Percentiles rank a stretch among this genome's conserved stretches.
Conservation (phyloP, 83 land plant genomes). For the Picea engelmannii region DNA sequence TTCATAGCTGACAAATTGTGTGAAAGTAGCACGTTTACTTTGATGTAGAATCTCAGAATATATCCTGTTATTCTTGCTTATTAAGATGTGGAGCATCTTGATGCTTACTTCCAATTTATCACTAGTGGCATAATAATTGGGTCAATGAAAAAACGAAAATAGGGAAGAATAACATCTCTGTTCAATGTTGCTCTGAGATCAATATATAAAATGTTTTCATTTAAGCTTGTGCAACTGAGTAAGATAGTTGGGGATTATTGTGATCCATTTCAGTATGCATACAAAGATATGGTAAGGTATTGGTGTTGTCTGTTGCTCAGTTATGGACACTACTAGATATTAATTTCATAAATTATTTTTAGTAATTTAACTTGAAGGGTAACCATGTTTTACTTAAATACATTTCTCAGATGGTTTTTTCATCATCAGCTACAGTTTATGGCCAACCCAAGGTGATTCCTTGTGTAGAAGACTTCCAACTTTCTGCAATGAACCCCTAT, state of each 20-base stretch:
- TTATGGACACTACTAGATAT: slow-evolving; percentile 5
- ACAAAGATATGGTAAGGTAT: not conserved
- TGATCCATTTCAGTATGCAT: not conserved
- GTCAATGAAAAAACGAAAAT: not conserved
- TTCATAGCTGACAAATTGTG: not conserved
- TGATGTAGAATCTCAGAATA: not conserved
- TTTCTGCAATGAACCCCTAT: slow-evolving; percentile 85
- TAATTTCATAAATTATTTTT: not conserved
- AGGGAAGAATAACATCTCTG: not conserved
- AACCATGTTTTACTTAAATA: not conserved
- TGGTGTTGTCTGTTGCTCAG: not conserved
- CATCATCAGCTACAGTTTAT: slow-evolving; percentile 95
- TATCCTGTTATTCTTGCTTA: not conserved
- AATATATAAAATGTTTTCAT: not conserved
- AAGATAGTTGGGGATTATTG: not conserved
- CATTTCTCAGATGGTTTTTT: slow-evolving; percentile 75
- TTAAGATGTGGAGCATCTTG: not conserved
- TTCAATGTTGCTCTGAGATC: not conserved
- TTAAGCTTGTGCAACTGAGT: not conserved
- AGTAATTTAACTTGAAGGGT: not conserved
- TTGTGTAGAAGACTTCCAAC: slow-evolving; percentile 70
- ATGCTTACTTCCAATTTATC: not conserved
- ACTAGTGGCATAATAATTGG: not conserved
- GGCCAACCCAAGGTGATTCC: slow-evolving; percentile 92
- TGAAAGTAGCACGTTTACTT: not conserved